Conservation (phyloP, 2,329 filamentous ascomycete species). For the Claviceps paspali region DNA sequence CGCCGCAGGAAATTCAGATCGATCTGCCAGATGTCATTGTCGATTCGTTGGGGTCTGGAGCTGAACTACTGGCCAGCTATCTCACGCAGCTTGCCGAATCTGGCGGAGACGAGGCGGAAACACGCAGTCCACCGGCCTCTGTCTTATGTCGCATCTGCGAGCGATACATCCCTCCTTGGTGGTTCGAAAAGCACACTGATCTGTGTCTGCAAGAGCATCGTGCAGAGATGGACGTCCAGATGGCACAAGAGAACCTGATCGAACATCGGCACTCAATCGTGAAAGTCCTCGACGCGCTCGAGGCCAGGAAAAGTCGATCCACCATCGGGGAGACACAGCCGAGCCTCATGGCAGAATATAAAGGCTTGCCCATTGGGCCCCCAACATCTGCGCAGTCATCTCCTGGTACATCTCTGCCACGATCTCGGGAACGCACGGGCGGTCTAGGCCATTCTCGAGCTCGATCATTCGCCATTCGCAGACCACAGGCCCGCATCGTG, state of each 20-base stretch:
- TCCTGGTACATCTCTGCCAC: constrained; percentile 54
- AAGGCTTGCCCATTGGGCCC: constrained; percentile 70
- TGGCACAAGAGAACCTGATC: constrained; percentile 79
- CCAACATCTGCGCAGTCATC: constrained; percentile 56
- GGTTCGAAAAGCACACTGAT: constrained; percentile 99
- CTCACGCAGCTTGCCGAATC: constrained; percentile 78
- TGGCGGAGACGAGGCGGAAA: constrained; percentile 57
- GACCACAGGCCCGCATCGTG: constrained; percentile 83
- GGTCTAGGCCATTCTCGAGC: constrained; percentile 68
- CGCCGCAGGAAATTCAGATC: constrained; percentile 85
- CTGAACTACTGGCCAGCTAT: constrained; percentile 87
- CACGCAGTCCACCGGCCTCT: constrained; percentile 70
- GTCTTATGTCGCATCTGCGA: constrained; percentile 95
- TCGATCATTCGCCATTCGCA: constrained; percentile 78
- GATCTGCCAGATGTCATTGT: constrained; percentile 81
- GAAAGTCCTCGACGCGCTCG: constrained; percentile 82
- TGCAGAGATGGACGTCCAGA: constrained; percentile 94
- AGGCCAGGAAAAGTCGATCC: constrained; percentile 57
- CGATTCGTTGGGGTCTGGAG: constrained; percentile 84
- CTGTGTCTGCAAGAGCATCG: constrained; percentile 89
- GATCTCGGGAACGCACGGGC: constrained; percentile 57
- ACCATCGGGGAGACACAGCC: constrained; percentile 36
- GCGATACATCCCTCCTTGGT: constrained; percentile 93
- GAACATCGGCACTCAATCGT: constrained; percentile 93
- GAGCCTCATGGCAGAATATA: constrained; percentile 61